Base-by-base conservation (phyloP, 805 yeast species). In the Candida corydali region DNA sequence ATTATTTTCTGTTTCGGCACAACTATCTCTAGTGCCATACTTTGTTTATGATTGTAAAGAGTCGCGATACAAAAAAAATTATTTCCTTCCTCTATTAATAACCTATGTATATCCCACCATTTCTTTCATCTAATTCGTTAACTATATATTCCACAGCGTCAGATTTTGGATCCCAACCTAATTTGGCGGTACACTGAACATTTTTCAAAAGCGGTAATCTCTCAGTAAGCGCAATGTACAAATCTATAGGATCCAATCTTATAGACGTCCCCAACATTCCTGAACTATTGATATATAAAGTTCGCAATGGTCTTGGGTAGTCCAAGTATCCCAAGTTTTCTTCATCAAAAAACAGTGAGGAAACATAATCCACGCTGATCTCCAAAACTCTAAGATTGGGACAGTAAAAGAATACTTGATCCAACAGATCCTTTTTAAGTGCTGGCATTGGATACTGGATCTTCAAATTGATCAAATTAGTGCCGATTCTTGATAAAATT, bases 391-490 rank as follows among this genome's bases (percentile, higher is more conserved):
- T 47, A 37, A 93, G 63, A 40, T 81, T 74, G 3, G 96, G 94
- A 56, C 98, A 91, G 51, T 78, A 78, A 11, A 72, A 59, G 47
- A 91, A 80, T 1, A 86, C 72, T 34, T 71, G 64, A 57, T 93
- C 96, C 47, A 89, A 63, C 0, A 95, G 79, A 43, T 76, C 75
- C 8, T 74, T 78, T 22, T 73, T 67, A 22, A 91, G 62, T 2
- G 80, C 77, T 0, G 96, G 96, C 89, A 91, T 78, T 2, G 98
- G 98, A 51, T 86, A 93, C 43, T 78, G 80, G 17, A 89, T 78
- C 30, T 80, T 73, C 17, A 91, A 63, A 17, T 75, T 69, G 24
- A 66, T 74, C 36, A 91, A 60, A 41, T 78, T 74, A 18, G 65
- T 70, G 1, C 98, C 98, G 31, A 83, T 70, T 30, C 75, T 73